Base-by-base conservation (phyloP, 177 flowering plant species). In the Telopea speciosissima region DNA sequence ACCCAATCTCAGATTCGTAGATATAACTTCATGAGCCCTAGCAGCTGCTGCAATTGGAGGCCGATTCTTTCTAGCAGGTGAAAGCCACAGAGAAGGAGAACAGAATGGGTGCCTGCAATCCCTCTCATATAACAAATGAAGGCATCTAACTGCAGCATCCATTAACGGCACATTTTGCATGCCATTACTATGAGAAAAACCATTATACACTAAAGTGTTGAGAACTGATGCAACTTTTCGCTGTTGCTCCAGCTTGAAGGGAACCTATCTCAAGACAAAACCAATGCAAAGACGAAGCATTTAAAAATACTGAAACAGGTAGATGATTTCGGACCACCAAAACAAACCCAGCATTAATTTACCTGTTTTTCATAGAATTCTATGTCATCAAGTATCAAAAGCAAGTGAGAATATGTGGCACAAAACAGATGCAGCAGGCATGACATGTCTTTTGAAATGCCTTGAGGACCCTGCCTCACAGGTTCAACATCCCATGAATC, bases 351-450 rank as follows among this genome's bases (percentile, higher is more conserved):
- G 23, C n/a, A 67, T 58, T 22, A 49, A 40, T 11, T 69, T 83
- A 93, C 99, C 98, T 95, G 98, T 71, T 90, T 95, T 73, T 95
- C 98, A 77, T 93, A 91, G 83, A 95, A 95, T 73, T 95, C 98
- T 54, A 87, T 83, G 82, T 95, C 99, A 84, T 95, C 99, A 74
- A 95, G 97, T 75, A 95, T 85, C 75, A 96, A 69, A 62, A 96
- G 85, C 66, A 93, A 79, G 75, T 93, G 98, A 40, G 97, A 84
- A 83, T 93, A 96, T 68, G 84, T 76, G 13, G 96, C 90, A 84
- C 88, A 90, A 70, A 93, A 93, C 72, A 96, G 83, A 83, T 89
- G 91, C 74, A 96, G 89, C 74, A 91, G 76, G 75, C 85, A 86
- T 49, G 85, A 76, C 68, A 77, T 67, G 63, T 87, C 92, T 73